phyloP scores from a whole-genome alignment of 495 filamentous ascomycete species.

The Aspergillus cristatus region DNA sequence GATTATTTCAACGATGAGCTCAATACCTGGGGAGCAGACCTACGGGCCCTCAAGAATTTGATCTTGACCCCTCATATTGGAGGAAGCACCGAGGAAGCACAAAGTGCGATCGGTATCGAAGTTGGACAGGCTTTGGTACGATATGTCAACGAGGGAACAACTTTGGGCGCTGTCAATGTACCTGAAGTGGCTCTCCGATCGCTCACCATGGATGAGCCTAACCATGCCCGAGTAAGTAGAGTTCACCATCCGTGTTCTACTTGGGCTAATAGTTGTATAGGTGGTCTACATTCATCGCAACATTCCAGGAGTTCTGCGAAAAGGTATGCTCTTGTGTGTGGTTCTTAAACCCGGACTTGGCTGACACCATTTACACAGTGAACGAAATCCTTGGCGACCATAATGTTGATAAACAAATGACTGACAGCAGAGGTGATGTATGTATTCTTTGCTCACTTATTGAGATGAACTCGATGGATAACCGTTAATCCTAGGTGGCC shows the following conservation, averaged over 20 bases:
- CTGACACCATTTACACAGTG: slow-evolving; percentile 38
- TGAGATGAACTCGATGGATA: slow-evolving; percentile 3
- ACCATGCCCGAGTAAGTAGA: slow-evolving; percentile 64
- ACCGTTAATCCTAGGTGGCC: slow-evolving; percentile 53
- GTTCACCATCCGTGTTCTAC: not conserved
- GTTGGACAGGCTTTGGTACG: slow-evolving; percentile 77
- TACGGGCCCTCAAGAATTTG: slow-evolving; percentile 79
- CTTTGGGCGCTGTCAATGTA: slow-evolving; percentile 87
- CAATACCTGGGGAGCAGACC: slow-evolving; percentile 78
- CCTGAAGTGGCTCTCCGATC: slow-evolving; percentile 86
- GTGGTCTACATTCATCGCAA: slow-evolving; percentile 95
- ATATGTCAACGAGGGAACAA: slow-evolving; percentile 89
- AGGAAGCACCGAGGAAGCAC: slow-evolving; percentile 95
- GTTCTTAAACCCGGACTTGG: slow-evolving; percentile 1
- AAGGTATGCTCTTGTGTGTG: slow-evolving; percentile 40
- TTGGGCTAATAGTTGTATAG: slow-evolving; percentile 17
- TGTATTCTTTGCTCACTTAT: slow-evolving; percentile 11
- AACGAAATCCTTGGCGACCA: slow-evolving; percentile 90
- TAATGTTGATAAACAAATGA: slow-evolving; percentile 98
- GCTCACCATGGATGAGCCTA: slow-evolving; percentile 75
- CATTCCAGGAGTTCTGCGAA: slow-evolving; percentile 85
- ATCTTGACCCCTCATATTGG: slow-evolving; percentile 96
- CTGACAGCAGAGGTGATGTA: slow-evolving; percentile 86
- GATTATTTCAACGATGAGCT: slow-evolving; percentile 86
- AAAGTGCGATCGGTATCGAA: slow-evolving; percentile 92